These are phyloP conservation scores for Alternaria arbusti DNA, from an alignment of 2,329 filamentous ascomycete species.

Conservation along the genomic window DNA sequence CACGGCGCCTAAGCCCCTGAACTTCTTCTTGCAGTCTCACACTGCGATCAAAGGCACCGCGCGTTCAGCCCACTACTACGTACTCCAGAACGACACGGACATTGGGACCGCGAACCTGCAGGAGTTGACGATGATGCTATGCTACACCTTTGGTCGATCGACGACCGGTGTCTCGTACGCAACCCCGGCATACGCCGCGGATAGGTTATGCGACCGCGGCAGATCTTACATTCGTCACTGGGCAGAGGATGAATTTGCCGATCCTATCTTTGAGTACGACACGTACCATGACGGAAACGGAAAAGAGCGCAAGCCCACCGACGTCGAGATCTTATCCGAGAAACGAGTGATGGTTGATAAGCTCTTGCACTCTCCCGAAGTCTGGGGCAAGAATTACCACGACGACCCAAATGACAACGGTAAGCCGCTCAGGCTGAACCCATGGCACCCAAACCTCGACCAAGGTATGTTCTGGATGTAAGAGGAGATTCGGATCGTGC, in stretches of 20 bases:
- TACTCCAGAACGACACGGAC: slow-evolving; percentile 33
- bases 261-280: too few species aligned
- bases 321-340: too few species aligned
- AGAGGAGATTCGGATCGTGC: too few species aligned
- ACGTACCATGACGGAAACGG: too few species aligned
- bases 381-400: too few species aligned
- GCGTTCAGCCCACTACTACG: slow-evolving; percentile 39
- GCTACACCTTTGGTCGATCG: not conserved
- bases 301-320: not conserved
- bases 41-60: slow-evolving; percentile 36
- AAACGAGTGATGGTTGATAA: too few species aligned
- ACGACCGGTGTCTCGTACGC: slow-evolving; percentile 13
- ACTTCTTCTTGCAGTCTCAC: slow-evolving; percentile 46
- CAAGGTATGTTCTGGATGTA: slow-evolving; percentile 35
- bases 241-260: not conserved
- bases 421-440: slow-evolving; percentile 8
- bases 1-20: slow-evolving; percentile 24
- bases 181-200: slow-evolving; percentile 41
- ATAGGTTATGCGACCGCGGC: slow-evolving; percentile 43
- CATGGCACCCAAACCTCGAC: slow-evolving; percentile 29
- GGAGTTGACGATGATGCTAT: not conserved
- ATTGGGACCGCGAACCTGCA: not conserved
- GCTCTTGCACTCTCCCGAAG: too few species aligned
- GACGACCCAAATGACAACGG: too few species aligned
- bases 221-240: slow-evolving; percentile 24